Evolutionary conservation across 768 basidiomycete genomes (phyloP).

Genomic region (Kwoniella shandongensis): DNA sequence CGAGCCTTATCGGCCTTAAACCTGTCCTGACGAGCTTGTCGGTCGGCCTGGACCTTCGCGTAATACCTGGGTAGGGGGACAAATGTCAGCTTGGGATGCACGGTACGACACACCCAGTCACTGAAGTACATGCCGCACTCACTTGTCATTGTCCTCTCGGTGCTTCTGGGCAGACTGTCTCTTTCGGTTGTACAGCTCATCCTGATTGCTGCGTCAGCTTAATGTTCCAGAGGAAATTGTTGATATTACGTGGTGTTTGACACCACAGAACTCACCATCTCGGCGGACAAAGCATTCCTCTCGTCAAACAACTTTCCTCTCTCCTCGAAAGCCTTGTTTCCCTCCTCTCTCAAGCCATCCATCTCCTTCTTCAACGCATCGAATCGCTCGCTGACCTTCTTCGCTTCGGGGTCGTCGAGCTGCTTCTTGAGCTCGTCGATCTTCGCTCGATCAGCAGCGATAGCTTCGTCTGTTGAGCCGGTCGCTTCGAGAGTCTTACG

Average conservation of each 20-base stretch:
- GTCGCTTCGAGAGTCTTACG: constrained; percentile 78
- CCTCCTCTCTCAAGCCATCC: constrained; percentile 78
- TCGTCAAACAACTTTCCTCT: constrained; percentile 83
- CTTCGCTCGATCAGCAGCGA: constrained; percentile 71
- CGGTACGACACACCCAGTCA: too few species aligned
- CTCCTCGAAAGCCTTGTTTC: constrained; percentile 77
- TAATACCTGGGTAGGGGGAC: constrained; percentile 33
- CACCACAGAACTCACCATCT: constrained; percentile 46
- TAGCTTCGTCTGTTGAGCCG: constrained; percentile 72
- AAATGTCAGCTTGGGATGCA: background rate
- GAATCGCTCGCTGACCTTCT: constrained; percentile 75
- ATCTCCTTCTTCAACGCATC: constrained; percentile 80
- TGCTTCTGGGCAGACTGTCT: constrained; percentile 69
- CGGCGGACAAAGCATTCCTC: constrained; percentile 67
- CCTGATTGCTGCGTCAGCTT: constrained; percentile 55
- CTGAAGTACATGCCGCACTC: too few species aligned
- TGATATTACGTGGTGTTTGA: too few species aligned
- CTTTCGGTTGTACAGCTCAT: constrained; percentile 70
- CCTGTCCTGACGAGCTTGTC: constrained; percentile 81
- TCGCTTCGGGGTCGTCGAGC: constrained; percentile 85
- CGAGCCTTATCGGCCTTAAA: constrained; percentile 74
- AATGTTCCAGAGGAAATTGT: too few species aligned
- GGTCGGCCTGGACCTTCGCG: constrained; percentile 53
- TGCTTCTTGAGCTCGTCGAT: constrained; percentile 78
- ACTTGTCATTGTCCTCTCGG: constrained; percentile 79